A percentile compares a stretch with the other conserved stretches of the same genome.
phyloP scores from a whole-genome alignment of 2,329 filamentous ascomycete genomes.

The Scolecobasidium constrictum region DNA sequence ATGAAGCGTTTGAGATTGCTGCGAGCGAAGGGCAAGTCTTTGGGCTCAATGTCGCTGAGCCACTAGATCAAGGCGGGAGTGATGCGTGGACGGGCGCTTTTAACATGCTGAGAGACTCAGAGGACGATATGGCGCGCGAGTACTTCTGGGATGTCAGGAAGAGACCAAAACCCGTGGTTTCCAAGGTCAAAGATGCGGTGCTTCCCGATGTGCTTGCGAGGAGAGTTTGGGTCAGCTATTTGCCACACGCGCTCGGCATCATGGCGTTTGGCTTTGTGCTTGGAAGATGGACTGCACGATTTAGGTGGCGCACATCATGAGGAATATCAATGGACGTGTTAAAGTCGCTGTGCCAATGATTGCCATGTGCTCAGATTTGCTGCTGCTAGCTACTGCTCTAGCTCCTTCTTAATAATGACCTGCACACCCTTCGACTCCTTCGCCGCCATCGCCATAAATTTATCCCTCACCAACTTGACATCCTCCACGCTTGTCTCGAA shows the following conservation, averaged over 20 bases:
- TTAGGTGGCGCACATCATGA: too few relatives aligned
- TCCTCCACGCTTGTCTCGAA: conserved; percentile 8
- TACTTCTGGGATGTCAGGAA: conserved; percentile 7
- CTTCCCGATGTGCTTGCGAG: background rate
- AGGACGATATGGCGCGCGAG: conserved; percentile 6
- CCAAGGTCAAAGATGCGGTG: too few relatives aligned
- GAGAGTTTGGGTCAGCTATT: background rate
- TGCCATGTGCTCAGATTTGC: background rate
- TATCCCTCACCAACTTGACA: conserved; percentile 6
- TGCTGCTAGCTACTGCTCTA: background rate
- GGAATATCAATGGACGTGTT: too few relatives aligned
- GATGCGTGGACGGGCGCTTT: conserved; percentile 6
- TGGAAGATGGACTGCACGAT: background rate
- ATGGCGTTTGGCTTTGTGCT: background rate
- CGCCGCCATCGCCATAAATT: conserved; percentile 8
- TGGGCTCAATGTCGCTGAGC: conserved; percentile 21
- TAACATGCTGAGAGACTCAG: conserved; percentile 3
- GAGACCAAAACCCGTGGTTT: background rate
- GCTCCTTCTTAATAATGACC: background rate
- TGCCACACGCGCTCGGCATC: background rate
- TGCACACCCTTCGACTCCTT: conserved; percentile 11
- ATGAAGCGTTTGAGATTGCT: background rate
- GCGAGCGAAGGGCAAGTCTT: conserved; percentile 9
- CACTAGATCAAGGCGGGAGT: conserved; percentile 19
- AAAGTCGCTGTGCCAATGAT: too few relatives aligned